Conservation (phyloP, 1,284 basidiomycete genomes). For the Calocybe gambosa region DNA sequence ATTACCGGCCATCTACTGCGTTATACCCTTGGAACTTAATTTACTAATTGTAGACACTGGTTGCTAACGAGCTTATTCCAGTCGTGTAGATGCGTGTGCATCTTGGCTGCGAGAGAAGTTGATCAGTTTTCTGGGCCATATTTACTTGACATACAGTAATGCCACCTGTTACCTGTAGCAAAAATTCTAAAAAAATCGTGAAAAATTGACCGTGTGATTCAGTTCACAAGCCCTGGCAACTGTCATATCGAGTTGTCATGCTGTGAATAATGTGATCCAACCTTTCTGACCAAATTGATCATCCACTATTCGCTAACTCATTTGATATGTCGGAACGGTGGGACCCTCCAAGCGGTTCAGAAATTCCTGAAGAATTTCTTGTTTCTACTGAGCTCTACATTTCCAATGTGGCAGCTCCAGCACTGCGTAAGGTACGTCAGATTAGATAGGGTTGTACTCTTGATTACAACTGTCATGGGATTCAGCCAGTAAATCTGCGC, state of each 20-base stretch:
- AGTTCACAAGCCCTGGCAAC: background rate
- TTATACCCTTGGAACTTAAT: constrained; percentile 32
- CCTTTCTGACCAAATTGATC: constrained; percentile 6
- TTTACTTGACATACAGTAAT: background rate
- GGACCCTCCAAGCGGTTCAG: constrained; percentile 19
- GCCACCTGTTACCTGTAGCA: too few species aligned
- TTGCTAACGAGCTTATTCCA: constrained; percentile 7
- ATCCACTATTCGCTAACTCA: background rate
- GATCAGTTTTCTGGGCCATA: background rate
- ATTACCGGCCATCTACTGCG: constrained; percentile 24
- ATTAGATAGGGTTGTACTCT: background rate
- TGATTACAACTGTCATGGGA: constrained; percentile 1
- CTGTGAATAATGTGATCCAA: background rate
- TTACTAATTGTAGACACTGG: constrained; percentile 26
- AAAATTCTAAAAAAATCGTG: too few species aligned
- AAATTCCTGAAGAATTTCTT: constrained; percentile 30
- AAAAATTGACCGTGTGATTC: background rate
- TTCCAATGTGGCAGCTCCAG: constrained; percentile 44
- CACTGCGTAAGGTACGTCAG: constrained; percentile 50
- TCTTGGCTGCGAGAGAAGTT: background rate
- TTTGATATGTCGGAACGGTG: constrained; percentile 19
- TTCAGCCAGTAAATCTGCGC: constrained; percentile 27
- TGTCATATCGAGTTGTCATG: background rate
- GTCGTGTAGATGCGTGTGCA: background rate
- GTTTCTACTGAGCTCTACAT: constrained; percentile 61